A percentile compares a stretch with the other conserved stretches of the same genome.
phyloP scores from a whole-genome alignment of 2,329 filamentous ascomycete genomes.

The Fusarium lyarnte region DNA sequence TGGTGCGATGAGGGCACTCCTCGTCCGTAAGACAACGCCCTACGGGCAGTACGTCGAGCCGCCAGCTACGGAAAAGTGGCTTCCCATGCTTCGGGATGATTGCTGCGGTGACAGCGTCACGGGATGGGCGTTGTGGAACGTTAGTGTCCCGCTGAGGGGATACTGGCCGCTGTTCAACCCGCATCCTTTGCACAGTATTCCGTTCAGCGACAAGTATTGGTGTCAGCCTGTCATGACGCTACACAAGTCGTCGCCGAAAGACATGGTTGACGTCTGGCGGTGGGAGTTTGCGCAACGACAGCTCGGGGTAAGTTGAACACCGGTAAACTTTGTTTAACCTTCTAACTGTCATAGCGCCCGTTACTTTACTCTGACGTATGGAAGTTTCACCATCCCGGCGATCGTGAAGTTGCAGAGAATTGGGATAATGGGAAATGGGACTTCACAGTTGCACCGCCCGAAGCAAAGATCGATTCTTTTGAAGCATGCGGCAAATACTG shows the following conservation, averaged over 20 bases:
- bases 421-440: conserved; percentile 50
- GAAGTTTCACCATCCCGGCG: conserved; percentile 49
- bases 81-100: conserved; percentile 55
- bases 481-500: conserved; percentile 45
- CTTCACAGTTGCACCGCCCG: conserved; percentile 38
- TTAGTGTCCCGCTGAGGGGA: conserved; percentile 56
- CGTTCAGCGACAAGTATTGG: conserved; percentile 58
- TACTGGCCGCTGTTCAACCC: conserved; percentile 61
- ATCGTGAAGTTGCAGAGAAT: conserved; percentile 33
- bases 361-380: conserved; percentile 51
- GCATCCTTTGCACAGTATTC: conserved; percentile 61
- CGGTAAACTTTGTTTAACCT: background rate
- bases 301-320: conserved; percentile 43
- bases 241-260: conserved; percentile 57
- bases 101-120: conserved; percentile 64
- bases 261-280: conserved; percentile 60
- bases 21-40: conserved; percentile 44
- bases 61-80: conserved; percentile 52
- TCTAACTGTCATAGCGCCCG: conserved; percentile 43
- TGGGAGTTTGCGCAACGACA: conserved; percentile 52
- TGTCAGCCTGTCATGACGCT: conserved; percentile 61
- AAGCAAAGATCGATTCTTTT: conserved; percentile 40
- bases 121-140: conserved; percentile 57
- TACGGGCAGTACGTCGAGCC: conserved; percentile 52
- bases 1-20: conserved; percentile 55